These are phyloP conservation scores for Henckelia pumila DNA, from an alignment of 257 asterid species.

Conservation along the genomic window DNA sequence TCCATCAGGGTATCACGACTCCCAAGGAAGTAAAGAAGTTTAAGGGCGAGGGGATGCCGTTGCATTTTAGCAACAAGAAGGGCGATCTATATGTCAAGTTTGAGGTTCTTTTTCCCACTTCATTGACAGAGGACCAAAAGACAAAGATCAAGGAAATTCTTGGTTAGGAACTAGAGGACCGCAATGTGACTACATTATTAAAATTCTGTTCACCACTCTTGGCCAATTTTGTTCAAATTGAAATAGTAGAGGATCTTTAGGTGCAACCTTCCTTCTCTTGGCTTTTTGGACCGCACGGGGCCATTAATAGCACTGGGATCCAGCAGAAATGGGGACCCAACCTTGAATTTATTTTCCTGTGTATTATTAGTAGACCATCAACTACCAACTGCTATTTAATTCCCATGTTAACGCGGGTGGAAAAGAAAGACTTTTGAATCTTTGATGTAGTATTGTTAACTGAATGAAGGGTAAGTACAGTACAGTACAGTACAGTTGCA, in stretches of 20 bases:
- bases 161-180: conserved; percentile 25
- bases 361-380: neutral
- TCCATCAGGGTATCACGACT: conserved; percentile 68
- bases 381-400: neutral
- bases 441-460: too few species aligned
- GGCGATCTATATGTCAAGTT: conserved; percentile 77
- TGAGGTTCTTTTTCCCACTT: conserved; percentile 83
- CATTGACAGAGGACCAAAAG: conserved; percentile 77
- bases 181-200: conserved; percentile 3
- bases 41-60: conserved; percentile 93
- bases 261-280: neutral
- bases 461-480: too few species aligned
- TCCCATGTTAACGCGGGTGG: neutral
- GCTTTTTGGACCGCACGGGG: neutral
- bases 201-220: neutral
- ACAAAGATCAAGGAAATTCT: conserved; percentile 68
- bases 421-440: too few species aligned
- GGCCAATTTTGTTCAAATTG: neutral
- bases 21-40: conserved; percentile 88
- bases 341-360: neutral
- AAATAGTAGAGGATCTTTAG: neutral
- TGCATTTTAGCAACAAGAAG: conserved; percentile 77
- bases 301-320: neutral
- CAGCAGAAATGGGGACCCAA: neutral
- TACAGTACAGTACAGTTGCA: too few species aligned